These are phyloP conservation scores for Penicillium sp. DNA, from an alignment of 2,329 filamentous ascomycete genomes.

Conservation along the genomic window DNA sequence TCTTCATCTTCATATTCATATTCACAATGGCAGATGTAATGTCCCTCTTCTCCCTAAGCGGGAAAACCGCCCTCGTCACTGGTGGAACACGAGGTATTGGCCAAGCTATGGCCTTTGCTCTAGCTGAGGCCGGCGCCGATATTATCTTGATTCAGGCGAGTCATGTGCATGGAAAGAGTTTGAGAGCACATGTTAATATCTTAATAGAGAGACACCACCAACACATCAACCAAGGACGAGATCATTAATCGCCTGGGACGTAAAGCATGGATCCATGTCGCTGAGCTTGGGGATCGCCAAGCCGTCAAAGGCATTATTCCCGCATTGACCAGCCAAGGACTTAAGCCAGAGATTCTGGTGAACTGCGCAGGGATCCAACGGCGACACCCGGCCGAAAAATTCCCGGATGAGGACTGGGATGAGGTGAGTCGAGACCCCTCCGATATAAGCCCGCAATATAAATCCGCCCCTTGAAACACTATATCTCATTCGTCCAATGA, in stretches of 20 bases:
- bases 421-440: constrained; percentile 49
- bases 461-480: background rate
- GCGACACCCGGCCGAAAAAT: constrained; percentile 71
- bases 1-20: background rate
- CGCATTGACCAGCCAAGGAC: constrained; percentile 42
- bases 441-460: background rate
- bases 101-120: constrained; percentile 47
- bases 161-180: background rate
- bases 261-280: constrained; percentile 45
- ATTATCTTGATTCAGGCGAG: constrained; percentile 45
- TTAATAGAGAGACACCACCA: constrained; percentile 54
- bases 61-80: constrained; percentile 48
- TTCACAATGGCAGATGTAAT: constrained; percentile 29
- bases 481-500: background rate
- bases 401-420: constrained; percentile 75
- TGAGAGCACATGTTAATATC: background rate
- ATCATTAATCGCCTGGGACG: constrained; percentile 41
- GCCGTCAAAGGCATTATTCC: constrained; percentile 45
- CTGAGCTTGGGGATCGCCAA: constrained; percentile 45
- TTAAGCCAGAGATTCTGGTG: constrained; percentile 72
- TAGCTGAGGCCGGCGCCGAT: constrained; percentile 51
- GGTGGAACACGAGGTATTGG: constrained; percentile 52
- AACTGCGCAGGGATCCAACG: constrained; percentile 87
- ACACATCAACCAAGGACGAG: constrained; percentile 46
- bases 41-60: constrained; percentile 42